Evolutionary conservation across 768 basidiomycete genomes (phyloP), one percentile per base, ranked within the genome.

Genomic region (Lactarius psammicola): DNA sequence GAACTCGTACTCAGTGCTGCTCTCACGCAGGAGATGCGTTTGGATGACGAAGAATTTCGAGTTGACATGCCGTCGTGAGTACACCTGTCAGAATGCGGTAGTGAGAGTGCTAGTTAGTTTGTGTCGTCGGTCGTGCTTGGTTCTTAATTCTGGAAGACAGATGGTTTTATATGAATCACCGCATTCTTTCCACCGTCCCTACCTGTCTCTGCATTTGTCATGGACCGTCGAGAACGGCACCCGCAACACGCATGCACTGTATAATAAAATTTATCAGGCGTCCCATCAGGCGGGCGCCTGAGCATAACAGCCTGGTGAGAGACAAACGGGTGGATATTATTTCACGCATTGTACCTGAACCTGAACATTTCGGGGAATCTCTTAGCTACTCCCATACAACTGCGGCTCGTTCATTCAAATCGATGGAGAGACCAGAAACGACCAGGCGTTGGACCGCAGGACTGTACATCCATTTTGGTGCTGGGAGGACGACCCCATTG

Each of bases 1-100:
- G 90, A 93, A 72, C 76, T 94, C 31, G 74, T 94, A 17, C 74
- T 93, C 65, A 84, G 78, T 38, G 84, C 81, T 0, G 84, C 85
- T 1, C 73, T 92, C 73, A 84, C 78, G 66, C 92, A 93, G 73
- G 75, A 86, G 69, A 78, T 90, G 26, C 84, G 85, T 28, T 89
- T 85, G 85, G 81, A 90, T 30, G 80, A 81, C 53, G 72, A 60
- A 60, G 61, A 33, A 28, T 64, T 56, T 51, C 63, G 57, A 26
- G 33, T 67, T 30, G 61, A 67, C 60, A 54, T 40, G 28, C 40
- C 18, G n/a, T 57, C 55, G 56, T 63, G 36, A 30, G 17, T 28
- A 34, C 18, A 42, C 26, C 42, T 20, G 38, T n/a, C 46, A 34
- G 42, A 34, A 34, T 60, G 17, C 17, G 33, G 42, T 46, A 30